A percentile compares a stretch with the other conserved stretches of the same genome.
These are phyloP conservation scores for Prototheca stagnorum DNA, from an alignment of 163 green algal genomes.

Conservation along the genomic window DNA sequence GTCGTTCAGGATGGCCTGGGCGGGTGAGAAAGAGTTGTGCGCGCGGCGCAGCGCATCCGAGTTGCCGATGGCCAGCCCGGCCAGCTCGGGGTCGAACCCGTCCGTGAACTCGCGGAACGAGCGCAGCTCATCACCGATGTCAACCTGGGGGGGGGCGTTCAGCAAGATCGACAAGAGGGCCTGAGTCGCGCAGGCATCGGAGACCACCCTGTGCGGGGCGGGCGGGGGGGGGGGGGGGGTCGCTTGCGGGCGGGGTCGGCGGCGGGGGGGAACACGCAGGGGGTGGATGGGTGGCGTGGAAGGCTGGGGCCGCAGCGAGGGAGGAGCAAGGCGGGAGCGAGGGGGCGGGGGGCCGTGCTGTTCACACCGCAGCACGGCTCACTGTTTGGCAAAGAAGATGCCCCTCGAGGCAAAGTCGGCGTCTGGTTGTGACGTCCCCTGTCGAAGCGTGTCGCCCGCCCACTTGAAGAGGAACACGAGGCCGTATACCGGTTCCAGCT, in stretches of 20 bases:
- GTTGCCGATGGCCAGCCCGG: slow-evolving; percentile 86
- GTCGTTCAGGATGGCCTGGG: slow-evolving; percentile 71
- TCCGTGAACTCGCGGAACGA: slow-evolving; percentile 73
- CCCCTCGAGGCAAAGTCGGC: too few species aligned
- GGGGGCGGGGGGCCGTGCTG: too few species aligned
- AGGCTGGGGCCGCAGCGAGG: too few species aligned
- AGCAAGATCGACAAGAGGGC: slow-evolving; percentile 90
- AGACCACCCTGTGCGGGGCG: slow-evolving; percentile 49
- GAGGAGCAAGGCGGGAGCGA: too few species aligned
- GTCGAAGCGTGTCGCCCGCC: too few species aligned
- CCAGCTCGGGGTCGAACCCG: slow-evolving; percentile 74
- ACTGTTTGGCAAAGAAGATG: slow-evolving; percentile 83
- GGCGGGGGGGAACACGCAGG: too few species aligned
- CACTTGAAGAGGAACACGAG: slow-evolving; percentile 99
- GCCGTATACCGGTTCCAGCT: slow-evolving; percentile 71
- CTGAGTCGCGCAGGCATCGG: slow-evolving; percentile 89
- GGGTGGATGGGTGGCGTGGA: too few species aligned
- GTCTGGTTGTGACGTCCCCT: too few species aligned
- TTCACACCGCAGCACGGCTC: too few species aligned
- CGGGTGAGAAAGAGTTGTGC: slow-evolving; percentile 91
- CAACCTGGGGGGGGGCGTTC: slow-evolving; percentile 54
- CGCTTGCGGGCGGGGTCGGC: too few species aligned
- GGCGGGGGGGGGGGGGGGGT: too few species aligned
- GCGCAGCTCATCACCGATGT: slow-evolving; percentile 63
- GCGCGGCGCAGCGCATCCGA: slow-evolving; percentile 71